A percentile compares a stretch with the other conserved stretches of the same genome.
phyloP scores from a whole-genome alignment of 106 monocot species.

The Cymbidium sinense region DNA sequence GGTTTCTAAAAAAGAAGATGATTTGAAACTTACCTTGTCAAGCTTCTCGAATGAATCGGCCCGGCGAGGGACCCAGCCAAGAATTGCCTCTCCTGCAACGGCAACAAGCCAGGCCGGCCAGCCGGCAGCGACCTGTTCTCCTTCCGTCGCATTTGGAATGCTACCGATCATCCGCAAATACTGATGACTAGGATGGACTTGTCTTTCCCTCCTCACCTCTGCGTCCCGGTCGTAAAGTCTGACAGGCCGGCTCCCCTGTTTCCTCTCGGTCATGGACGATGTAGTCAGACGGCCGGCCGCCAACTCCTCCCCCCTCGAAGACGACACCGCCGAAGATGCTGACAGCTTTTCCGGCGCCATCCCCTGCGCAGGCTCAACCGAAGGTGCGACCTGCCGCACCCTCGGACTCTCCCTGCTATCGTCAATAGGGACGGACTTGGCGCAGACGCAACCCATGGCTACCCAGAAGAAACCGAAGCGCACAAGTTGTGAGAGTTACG shows the following conservation, averaged over 20 bases:
- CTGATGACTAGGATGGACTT: slow-evolving; percentile 6
- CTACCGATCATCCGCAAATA: slow-evolving; percentile 1
- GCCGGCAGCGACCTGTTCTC: slow-evolving; percentile 35
- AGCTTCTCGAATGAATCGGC: slow-evolving; percentile 35
- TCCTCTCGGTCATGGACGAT: slow-evolving; percentile 13
- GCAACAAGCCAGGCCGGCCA: slow-evolving; percentile 45
- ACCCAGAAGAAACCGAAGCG: neutral
- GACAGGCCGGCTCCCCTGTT: slow-evolving; percentile 20
- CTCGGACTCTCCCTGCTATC: slow-evolving; percentile 34
- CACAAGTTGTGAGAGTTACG: neutral
- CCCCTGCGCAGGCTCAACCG: neutral
- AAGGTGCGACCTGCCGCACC: slow-evolving; percentile 8
- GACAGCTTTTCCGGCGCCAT: neutral
- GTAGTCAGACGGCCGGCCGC: neutral
- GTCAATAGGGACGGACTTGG: slow-evolving; percentile 43
- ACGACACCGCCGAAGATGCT: neutral
- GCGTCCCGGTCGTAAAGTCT: slow-evolving; percentile 21
- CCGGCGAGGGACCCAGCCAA: slow-evolving; percentile 32
- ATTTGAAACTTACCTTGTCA: slow-evolving; percentile 17
- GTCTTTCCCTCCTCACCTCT: slow-evolving; percentile 54
- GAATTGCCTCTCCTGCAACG: slow-evolving; percentile 43
- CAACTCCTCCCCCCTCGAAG: slow-evolving; percentile 19
- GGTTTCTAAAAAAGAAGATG: neutral
- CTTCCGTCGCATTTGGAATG: slow-evolving; percentile 14
- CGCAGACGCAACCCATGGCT: slow-evolving; percentile 68